Evolutionary conservation across 2,329 filamentous ascomycete species (phyloP).

Genomic region (Penicillium sp.): DNA sequence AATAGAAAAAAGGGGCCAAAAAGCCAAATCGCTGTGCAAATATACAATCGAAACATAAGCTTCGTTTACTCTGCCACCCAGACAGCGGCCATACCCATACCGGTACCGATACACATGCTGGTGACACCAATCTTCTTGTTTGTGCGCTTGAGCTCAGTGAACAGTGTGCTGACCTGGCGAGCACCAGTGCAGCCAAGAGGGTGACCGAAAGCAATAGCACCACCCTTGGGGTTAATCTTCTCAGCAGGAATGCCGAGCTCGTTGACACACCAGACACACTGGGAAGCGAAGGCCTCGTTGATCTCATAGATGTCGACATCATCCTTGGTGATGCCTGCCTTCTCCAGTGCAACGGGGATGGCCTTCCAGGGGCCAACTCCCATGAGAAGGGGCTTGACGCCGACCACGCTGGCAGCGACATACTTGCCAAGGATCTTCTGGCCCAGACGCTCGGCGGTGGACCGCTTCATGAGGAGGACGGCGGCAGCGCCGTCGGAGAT

Average conservation of each 20-base stretch:
- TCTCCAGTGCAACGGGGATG: constrained; percentile 85
- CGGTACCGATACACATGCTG: constrained; percentile 94
- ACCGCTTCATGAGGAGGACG: constrained; percentile 92
- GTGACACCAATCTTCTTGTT: constrained; percentile 85
- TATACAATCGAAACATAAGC: constrained; percentile 13
- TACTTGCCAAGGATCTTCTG: constrained; percentile 92
- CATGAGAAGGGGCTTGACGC: constrained; percentile 92
- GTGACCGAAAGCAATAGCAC: constrained; percentile 93
- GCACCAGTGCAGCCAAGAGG: constrained; percentile 92
- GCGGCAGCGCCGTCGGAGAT: constrained; percentile 95
- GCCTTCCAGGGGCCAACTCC: constrained; percentile 93
- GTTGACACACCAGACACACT: constrained; percentile 90
- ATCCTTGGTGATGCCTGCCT: constrained; percentile 79
- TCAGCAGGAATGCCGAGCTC: constrained; percentile 76
- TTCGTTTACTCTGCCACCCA: constrained; percentile 82
- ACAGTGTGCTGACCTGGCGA: constrained; percentile 84
- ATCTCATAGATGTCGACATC: constrained; percentile 98
- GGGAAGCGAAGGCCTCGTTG: constrained; percentile 96
- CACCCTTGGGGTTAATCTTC: constrained; percentile 97
- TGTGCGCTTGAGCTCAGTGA: constrained; percentile 84
- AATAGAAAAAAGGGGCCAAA: constrained; percentile 11
- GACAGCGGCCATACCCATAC: constrained; percentile 96
- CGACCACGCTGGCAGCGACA: constrained; percentile 78
- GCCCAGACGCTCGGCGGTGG: constrained; percentile 80
- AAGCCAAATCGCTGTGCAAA: constrained; percentile 25